phyloP scores from a whole-genome alignment of 257 asterid genomes.

The Apocynum venetum region DNA sequence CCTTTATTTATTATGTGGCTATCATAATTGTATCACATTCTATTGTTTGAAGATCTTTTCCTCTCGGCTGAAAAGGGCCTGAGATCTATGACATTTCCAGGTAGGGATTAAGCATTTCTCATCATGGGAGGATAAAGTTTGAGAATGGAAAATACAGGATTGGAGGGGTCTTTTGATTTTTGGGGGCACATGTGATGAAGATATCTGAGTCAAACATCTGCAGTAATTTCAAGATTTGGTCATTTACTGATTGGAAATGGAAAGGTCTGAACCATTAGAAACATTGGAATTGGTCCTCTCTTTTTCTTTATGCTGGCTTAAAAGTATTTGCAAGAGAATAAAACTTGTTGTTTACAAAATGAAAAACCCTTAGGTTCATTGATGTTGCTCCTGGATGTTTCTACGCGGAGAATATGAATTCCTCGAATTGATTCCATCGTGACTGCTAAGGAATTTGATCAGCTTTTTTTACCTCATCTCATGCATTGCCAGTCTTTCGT shows the following conservation, averaged over 20 bases:
- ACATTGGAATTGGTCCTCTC: not conserved
- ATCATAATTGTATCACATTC: not conserved
- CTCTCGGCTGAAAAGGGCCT: not conserved
- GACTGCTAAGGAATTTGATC: slow-evolving; percentile 1
- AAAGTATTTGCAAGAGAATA: not conserved
- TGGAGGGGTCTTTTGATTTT: not conserved
- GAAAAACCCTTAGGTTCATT: not conserved
- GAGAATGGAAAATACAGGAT: not conserved
- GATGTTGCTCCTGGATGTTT: not conserved
- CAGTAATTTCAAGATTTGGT: not conserved
- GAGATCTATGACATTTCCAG: not conserved
- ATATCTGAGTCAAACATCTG: not conserved
- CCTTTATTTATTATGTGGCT: no score
- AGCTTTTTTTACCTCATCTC: not conserved
- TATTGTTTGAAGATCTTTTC: not conserved
- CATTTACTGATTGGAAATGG: not conserved
- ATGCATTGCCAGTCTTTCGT: slow-evolving; percentile 6
- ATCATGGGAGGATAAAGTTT: not conserved
- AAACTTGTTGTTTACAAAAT: not conserved
- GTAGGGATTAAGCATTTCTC: not conserved
- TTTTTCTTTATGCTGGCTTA: not conserved
- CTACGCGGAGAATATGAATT: slow-evolving; percentile 15
- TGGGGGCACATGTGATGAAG: not conserved
- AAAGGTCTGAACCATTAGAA: not conserved
- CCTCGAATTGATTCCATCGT: slow-evolving; percentile 11